These are phyloP conservation scores for Leishmania guyanensis DNA, from an alignment of 208 protist species.

Conservation along the genomic window DNA sequence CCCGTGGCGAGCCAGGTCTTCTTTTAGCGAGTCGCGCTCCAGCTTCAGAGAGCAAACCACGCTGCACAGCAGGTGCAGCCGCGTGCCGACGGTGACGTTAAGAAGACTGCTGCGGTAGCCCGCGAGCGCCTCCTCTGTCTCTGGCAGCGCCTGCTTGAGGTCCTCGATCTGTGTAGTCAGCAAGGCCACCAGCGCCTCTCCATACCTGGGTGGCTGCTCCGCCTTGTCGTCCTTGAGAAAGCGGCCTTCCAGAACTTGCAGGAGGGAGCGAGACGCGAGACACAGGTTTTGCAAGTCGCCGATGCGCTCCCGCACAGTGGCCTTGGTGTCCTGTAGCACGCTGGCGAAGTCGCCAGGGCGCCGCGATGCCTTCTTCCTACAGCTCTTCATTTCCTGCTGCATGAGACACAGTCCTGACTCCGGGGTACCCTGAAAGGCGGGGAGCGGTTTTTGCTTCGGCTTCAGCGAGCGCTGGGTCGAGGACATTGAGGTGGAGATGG, in stretches of 20 bases:
- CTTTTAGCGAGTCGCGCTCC: slow-evolving; percentile 44
- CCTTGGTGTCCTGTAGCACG: not conserved
- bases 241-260: slow-evolving; percentile 54
- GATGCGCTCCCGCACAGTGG: slow-evolving; percentile 25
- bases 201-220: slow-evolving; percentile 13
- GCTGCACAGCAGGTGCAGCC: slow-evolving; percentile 38
- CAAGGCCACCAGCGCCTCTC: slow-evolving; percentile 21
- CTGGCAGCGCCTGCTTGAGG: slow-evolving; percentile 48
- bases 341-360: not conserved
- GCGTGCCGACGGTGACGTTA: slow-evolving; percentile 34
- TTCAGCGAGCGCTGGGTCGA: slow-evolving; percentile 32
- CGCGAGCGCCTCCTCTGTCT: slow-evolving; percentile 44
- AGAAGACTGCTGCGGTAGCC: slow-evolving; percentile 15
- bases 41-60: slow-evolving; percentile 42
- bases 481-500: slow-evolving; percentile 18
- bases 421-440: slow-evolving; percentile 26
- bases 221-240: slow-evolving; percentile 17
- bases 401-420: slow-evolving; percentile 26
- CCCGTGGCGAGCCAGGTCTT: slow-evolving; percentile 41
- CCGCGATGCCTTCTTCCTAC: not conserved
- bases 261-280: slow-evolving; percentile 25
- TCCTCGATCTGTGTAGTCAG: slow-evolving; percentile 39
- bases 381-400: slow-evolving; percentile 27
- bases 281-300: slow-evolving; percentile 58
- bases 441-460: slow-evolving; percentile 62